Evolutionary conservation across 345 rosid species (phyloP).

Genomic region (Salix viminalis): DNA sequence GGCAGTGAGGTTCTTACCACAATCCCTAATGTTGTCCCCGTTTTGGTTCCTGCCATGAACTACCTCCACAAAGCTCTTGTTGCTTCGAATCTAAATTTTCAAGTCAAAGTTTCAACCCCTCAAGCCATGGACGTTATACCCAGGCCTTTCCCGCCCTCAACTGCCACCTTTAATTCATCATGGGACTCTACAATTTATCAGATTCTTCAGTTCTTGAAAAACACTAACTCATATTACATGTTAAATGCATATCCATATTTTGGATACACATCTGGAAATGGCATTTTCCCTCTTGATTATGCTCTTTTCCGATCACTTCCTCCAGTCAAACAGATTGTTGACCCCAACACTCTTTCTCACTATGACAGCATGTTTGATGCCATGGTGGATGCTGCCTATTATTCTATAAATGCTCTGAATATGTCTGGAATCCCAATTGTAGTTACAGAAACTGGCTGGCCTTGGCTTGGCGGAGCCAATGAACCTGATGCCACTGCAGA

Average conservation of each 20-base stretch:
- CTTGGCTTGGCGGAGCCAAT: constrained; percentile 69
- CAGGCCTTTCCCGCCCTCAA: constrained; percentile 87
- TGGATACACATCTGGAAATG: constrained; percentile 77
- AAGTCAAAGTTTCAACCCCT: constrained; percentile 77
- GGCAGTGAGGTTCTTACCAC: constrained; percentile 89
- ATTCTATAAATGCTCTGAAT: constrained; percentile 66
- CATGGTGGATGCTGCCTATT: constrained; percentile 95
- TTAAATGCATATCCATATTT: constrained; percentile 90
- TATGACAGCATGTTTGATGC: constrained; percentile 97
- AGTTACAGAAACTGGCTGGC: constrained; percentile 98
- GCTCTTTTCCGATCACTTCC: constrained; percentile 72
- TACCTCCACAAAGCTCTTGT: constrained; percentile 85
- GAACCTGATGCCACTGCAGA: constrained; percentile 72
- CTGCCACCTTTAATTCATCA: constrained; percentile 70
- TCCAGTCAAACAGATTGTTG: constrained; percentile 88
- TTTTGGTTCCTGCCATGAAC: constrained; percentile 73
- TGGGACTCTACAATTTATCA: constrained; percentile 73
- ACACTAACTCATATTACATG: constrained; percentile 82
- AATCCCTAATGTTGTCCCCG: constrained; percentile 65
- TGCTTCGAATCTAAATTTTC: constrained; percentile 73
- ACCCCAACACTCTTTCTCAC: constrained; percentile 87
- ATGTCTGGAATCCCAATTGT: constrained; percentile 68
- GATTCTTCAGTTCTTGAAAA: constrained; percentile 86
- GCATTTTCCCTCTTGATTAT: constrained; percentile 86
- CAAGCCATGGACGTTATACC: constrained; percentile 82